phyloP scores from a whole-genome alignment of 129 eudicot genomes.

The Lonicera japonica region DNA sequence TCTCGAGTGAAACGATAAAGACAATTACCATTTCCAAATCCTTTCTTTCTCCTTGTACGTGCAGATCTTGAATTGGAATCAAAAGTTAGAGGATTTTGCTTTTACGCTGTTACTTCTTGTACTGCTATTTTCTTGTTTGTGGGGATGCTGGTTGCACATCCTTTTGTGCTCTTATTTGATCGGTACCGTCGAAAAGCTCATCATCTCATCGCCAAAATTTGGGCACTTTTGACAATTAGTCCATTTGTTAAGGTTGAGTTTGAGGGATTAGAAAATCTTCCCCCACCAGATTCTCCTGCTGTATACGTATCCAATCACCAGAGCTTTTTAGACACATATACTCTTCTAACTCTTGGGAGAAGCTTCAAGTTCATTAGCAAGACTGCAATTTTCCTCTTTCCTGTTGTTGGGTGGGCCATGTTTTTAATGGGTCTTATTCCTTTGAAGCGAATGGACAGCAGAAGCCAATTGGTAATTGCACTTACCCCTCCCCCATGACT shows the following conservation, averaged over 20 bases:
- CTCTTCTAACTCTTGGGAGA: slow-evolving; percentile 81
- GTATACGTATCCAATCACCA: slow-evolving; percentile 94
- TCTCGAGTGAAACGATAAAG: too few species aligned
- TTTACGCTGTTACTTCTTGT: slow-evolving; percentile 63
- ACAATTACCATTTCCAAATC: neutral
- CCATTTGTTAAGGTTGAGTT: slow-evolving; percentile 60
- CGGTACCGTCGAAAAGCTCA: slow-evolving; percentile 59
- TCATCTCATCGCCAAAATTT: slow-evolving; percentile 54
- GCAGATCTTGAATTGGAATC: slow-evolving; percentile 54
- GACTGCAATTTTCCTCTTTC: slow-evolving; percentile 72
- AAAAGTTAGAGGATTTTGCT: slow-evolving; percentile 73
- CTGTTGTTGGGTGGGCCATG: slow-evolving; percentile 98
- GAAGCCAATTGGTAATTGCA: slow-evolving; percentile 74
- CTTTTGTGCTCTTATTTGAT: slow-evolving; percentile 69
- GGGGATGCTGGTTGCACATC: slow-evolving; percentile 79
- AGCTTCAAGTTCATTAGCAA: slow-evolving; percentile 90
- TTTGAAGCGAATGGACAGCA: slow-evolving; percentile 85
- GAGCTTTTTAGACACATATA: slow-evolving; percentile 82
- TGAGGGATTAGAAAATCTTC: slow-evolving; percentile 72
- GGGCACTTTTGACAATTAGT: slow-evolving; percentile 58
- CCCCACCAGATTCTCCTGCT: slow-evolving; percentile 66
- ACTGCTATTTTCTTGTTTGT: slow-evolving; percentile 55
- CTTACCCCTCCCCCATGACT: too few species aligned
- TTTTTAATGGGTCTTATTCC: slow-evolving; percentile 77
- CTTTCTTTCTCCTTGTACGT: slow-evolving; percentile 8